phyloP scores from a whole-genome alignment of 192 early-diverging fungal genomes.

The Coemansia sp. region DNA sequence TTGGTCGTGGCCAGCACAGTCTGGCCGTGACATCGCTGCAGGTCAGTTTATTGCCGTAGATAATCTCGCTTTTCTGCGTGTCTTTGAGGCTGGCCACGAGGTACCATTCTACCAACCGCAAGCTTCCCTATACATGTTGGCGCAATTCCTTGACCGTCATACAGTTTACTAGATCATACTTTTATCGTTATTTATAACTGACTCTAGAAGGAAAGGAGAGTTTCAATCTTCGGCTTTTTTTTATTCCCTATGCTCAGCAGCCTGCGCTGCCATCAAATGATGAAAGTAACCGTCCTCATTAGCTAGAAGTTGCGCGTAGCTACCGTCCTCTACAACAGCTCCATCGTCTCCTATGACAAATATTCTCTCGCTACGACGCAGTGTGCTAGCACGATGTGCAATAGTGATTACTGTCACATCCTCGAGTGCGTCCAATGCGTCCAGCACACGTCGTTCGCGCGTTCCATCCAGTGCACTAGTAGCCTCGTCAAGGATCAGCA shows the following conservation, averaged over 20 bases:
- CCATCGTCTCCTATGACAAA: conserved; percentile 63
- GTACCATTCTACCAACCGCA: conserved; percentile 90
- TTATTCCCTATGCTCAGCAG: conserved; percentile 23
- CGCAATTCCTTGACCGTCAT: conserved; percentile 63
- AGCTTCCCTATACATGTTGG: conserved; percentile 80
- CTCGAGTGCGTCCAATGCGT: conserved; percentile 6
- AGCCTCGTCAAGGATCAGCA: conserved; percentile 77
- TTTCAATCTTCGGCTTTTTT: background rate
- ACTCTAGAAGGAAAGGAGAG: background rate
- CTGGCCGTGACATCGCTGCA: conserved; percentile 23
- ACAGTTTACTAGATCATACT: conserved; percentile 12
- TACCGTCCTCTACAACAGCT: conserved; percentile 63
- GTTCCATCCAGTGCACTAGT: conserved; percentile 76
- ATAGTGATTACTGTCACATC: conserved; percentile 70
- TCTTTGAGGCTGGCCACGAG: conserved; percentile 87
- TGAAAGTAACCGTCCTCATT: conserved; percentile 57
- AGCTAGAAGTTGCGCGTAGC: conserved; percentile 63
- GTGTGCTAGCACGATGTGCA: conserved; percentile 77
- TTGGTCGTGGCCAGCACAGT: conserved; percentile 48
- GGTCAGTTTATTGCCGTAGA: conserved; percentile 66
- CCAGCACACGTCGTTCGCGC: conserved; percentile 65
- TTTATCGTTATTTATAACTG: conserved; percentile 3
- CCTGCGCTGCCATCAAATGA: conserved; percentile 49
- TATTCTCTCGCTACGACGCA: conserved; percentile 72
- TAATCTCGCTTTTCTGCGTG: conserved; percentile 76